Evolutionary conservation across 352 stramenopile genomes (phyloP).

Genomic region (Sclerospora graminicola): DNA sequence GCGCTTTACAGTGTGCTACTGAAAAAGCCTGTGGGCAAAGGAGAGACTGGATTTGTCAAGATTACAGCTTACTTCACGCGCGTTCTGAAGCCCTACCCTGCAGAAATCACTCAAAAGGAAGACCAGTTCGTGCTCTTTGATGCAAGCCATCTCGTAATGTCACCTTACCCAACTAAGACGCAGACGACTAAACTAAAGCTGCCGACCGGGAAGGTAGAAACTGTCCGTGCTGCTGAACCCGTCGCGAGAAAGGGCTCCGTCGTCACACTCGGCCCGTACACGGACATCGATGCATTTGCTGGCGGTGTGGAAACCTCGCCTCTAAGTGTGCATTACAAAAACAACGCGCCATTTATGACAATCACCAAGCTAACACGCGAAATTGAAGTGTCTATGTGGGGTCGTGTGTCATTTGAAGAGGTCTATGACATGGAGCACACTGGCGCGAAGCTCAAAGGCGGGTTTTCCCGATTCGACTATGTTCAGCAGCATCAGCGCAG

Average conservation of each 20-base stretch:
- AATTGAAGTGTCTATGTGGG: conserved; percentile 88
- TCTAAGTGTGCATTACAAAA: conserved; percentile 74
- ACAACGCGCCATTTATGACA: conserved; percentile 80
- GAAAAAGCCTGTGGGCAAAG: conserved; percentile 39
- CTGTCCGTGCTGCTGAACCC: conserved; percentile 44
- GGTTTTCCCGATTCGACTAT: conserved; percentile 85
- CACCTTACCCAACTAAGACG: conserved; percentile 62
- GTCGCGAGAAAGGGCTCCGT: conserved; percentile 59
- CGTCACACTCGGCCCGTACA: conserved; percentile 75
- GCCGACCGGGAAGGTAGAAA: conserved; percentile 61
- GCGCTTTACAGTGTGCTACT: conserved; percentile 68
- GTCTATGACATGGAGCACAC: conserved; percentile 84
- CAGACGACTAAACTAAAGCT: conserved; percentile 85
- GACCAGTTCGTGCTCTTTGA: conserved; percentile 81
- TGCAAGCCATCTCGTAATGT: conserved; percentile 50
- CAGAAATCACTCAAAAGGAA: conserved; percentile 66
- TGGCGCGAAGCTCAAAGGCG: conserved; percentile 72
- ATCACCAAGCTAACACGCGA: conserved; percentile 77
- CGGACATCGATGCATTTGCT: conserved; percentile 38
- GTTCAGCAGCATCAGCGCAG: conserved; percentile 43
- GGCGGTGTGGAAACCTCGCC: conserved; percentile 13
- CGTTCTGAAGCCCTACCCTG: conserved; percentile 68
- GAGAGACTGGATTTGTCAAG: conserved; percentile 52
- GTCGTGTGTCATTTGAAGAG: conserved; percentile 79
- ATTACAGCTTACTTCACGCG: conserved; percentile 71